Percentiles rank a stretch among this genome's conserved stretches.
Conservation (phyloP, 176 grass and related monocot species). For the Elymus sibiricus region DNA sequence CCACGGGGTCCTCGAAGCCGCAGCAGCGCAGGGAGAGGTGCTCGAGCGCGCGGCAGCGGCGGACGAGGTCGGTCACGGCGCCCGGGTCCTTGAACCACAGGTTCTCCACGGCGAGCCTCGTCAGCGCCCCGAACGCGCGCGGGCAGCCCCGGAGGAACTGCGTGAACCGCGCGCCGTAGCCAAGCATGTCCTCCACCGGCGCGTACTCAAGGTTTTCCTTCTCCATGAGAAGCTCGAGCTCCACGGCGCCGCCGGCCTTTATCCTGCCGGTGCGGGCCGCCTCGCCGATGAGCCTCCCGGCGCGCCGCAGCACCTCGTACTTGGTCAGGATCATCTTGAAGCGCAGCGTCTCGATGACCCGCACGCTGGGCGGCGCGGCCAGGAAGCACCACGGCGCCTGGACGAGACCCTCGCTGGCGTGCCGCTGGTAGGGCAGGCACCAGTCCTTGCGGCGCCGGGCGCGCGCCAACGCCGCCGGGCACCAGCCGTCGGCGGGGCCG, state of each 20-base stretch:
- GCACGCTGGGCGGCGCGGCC: background rate
- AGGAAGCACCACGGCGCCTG: background rate
- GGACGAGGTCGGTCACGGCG: background rate
- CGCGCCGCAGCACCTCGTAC: background rate
- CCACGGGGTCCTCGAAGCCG: background rate
- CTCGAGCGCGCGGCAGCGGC: slow-evolving; percentile 3
- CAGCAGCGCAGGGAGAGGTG: background rate
- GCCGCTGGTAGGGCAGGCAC: background rate
- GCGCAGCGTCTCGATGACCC: background rate
- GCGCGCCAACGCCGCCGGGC: background rate
- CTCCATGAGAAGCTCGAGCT: background rate
- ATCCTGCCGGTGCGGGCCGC: background rate
- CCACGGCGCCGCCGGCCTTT: background rate
- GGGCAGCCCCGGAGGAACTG: background rate
- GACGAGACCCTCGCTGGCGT: background rate
- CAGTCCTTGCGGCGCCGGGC: background rate
- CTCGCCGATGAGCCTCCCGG: background rate
- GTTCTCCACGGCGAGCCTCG: background rate
- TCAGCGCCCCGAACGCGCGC: background rate
- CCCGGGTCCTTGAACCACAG: background rate
- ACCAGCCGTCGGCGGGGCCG: background rate
- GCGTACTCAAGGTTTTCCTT: background rate
- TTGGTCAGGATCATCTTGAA: background rate
- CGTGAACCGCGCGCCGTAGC: background rate
- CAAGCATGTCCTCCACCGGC: background rate